A percentile compares a stretch with the other conserved stretches of the same genome.
Conservation (phyloP, 2,329 filamentous ascomycete genomes). For the Emergomyces africanus region DNA sequence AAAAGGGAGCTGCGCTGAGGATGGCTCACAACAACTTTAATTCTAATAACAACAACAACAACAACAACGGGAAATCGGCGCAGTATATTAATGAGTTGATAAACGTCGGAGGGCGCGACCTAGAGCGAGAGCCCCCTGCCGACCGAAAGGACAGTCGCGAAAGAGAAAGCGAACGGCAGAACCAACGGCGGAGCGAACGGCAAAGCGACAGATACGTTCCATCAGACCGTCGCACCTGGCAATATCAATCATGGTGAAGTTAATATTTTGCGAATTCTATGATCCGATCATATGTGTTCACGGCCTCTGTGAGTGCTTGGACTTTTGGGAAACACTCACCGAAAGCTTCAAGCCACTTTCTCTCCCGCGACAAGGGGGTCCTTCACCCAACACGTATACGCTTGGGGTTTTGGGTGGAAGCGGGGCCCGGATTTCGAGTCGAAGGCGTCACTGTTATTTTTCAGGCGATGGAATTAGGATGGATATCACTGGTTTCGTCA, state of each 20-base stretch:
- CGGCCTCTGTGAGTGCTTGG: not conserved
- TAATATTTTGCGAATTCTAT: not conserved
- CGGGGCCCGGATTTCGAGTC: not conserved
- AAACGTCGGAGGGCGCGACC: slow-evolving; percentile 21
- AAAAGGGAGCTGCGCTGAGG: slow-evolving; percentile 33
- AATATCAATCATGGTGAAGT: slow-evolving; percentile 10
- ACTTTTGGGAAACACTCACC: not conserved
- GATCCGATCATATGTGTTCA: not conserved
- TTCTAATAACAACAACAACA: no score
- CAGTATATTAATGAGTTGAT: slow-evolving; percentile 34
- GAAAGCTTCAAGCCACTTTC: not conserved
- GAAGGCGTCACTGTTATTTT: not conserved
- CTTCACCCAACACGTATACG: not conserved
- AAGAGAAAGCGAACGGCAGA: slow-evolving; percentile 1
- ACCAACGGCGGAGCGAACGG: not conserved
- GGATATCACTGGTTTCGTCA: not conserved
- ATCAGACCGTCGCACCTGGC: slow-evolving; percentile 8
- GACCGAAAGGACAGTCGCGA: slow-evolving; percentile 4
- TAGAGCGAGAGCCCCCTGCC: slow-evolving; percentile 8
- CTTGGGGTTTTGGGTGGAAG: not conserved
- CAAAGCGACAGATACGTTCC: not conserved
- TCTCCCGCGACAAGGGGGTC: not conserved
- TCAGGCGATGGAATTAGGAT: not conserved
- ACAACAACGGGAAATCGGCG: slow-evolving; percentile 17
- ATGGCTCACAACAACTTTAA: slow-evolving; percentile 20